Evolutionary conservation across 2,329 filamentous ascomycete genomes (phyloP).

Genomic region (Trichoderma gracile): DNA sequence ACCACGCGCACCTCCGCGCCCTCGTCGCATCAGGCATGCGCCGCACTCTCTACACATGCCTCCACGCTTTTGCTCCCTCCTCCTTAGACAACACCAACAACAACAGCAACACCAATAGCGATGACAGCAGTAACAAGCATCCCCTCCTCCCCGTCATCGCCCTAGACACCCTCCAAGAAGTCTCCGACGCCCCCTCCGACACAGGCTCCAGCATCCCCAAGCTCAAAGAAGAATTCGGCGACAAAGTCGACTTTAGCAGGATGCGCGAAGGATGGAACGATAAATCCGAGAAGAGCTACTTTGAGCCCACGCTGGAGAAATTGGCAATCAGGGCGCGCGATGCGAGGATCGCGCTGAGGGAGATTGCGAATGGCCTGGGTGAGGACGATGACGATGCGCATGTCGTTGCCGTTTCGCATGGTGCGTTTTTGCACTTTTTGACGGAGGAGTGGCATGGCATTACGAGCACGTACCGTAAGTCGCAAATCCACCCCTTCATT

Average conservation of each 20-base stretch:
- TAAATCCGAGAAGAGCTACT: slow-evolving; percentile 54
- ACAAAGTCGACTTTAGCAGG: slow-evolving; percentile 61
- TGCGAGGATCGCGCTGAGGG: slow-evolving; percentile 59
- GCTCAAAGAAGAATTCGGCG: slow-evolving; percentile 62
- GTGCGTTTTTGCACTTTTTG: slow-evolving; percentile 80
- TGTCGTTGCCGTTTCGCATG: slow-evolving; percentile 77
- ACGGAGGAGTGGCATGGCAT: slow-evolving; percentile 77
- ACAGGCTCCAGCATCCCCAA: slow-evolving; percentile 61
- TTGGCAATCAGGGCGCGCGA: slow-evolving; percentile 62
- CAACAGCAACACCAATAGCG: too few species aligned
- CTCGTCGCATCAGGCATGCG: slow-evolving; percentile 78
- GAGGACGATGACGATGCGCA: slow-evolving; percentile 57
- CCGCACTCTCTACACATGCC: slow-evolving; percentile 76
- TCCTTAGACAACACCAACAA: slow-evolving; percentile 27
- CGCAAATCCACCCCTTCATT: too few species aligned
- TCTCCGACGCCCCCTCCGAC: slow-evolving; percentile 73
- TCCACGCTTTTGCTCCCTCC: slow-evolving; percentile 67
- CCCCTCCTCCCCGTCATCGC: slow-evolving; percentile 53
- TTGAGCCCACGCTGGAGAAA: slow-evolving; percentile 51
- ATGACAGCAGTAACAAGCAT: too few species aligned
- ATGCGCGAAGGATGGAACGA: slow-evolving; percentile 70
- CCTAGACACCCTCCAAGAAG: slow-evolving; percentile 77
- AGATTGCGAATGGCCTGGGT: slow-evolving; percentile 38
- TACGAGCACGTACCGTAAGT: slow-evolving; percentile 22
- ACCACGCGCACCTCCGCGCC: slow-evolving; percentile 64